A percentile compares a stretch with the other conserved stretches of the same genome.
These are phyloP conservation scores for Crithidia sp. DNA, from an alignment of 208 protist species.

Conservation along the genomic window DNA sequence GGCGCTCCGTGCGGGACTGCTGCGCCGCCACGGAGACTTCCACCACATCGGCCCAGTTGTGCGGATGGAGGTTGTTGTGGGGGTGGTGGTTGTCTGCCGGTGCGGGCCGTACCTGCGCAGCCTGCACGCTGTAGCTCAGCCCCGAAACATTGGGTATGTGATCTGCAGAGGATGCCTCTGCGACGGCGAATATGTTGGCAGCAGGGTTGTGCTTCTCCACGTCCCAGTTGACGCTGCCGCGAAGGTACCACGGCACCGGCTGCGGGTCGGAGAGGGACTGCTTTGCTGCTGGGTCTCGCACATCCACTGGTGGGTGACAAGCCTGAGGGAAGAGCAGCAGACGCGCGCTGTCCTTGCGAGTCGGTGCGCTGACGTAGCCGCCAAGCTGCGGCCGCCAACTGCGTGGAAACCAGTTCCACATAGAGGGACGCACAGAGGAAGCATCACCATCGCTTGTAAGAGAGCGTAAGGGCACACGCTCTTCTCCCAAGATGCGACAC, in stretches of 20 bases:
- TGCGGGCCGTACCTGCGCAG: not conserved
- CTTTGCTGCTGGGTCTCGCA: not conserved
- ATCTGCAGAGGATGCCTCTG: not conserved
- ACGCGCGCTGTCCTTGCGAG: constrained; percentile 24
- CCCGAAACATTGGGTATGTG: not conserved
- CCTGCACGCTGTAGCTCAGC: constrained; percentile 17
- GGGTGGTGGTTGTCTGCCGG: not conserved
- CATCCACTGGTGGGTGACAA: constrained; percentile 21
- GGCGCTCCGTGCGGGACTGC: constrained; percentile 34
- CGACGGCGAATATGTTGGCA: not conserved
- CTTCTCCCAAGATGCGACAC: constrained; percentile 25
- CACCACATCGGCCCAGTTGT: constrained; percentile 33
- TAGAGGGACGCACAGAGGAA: not conserved
- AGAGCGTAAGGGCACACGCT: not conserved
- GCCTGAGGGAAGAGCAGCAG: constrained; percentile 68
- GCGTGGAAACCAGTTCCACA: constrained; percentile 19
- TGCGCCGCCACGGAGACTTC: constrained; percentile 28
- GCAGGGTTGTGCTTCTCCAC: constrained; percentile 33
- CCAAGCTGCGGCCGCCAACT: constrained; percentile 36
- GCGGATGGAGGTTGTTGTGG: not conserved
- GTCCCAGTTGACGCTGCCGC: constrained; percentile 35
- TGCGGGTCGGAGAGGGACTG: constrained; percentile 27
- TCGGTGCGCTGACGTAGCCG: constrained; percentile 42
- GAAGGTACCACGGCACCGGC: constrained; percentile 35
- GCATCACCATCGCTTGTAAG: not conserved